phyloP scores from a whole-genome alignment of 306 rosid genomes.

The Inga leiocalycina region DNA sequence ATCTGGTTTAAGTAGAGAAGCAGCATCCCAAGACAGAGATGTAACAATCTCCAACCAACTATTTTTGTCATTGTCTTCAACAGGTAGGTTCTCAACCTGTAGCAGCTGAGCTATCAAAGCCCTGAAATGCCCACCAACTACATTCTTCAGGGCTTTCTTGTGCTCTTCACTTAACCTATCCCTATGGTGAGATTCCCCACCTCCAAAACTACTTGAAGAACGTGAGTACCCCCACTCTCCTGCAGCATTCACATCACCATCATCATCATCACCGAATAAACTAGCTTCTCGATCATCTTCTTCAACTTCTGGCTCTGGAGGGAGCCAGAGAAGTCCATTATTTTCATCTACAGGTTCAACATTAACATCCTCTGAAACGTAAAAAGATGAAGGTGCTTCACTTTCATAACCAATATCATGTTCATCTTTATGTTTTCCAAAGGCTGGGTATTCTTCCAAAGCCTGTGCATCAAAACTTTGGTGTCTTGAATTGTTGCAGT shows the following conservation, averaged over 20 bases:
- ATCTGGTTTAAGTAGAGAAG: slow-evolving; percentile 90
- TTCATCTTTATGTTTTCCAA: slow-evolving; percentile 58
- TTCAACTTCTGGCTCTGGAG: slow-evolving; percentile 95
- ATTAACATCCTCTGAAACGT: slow-evolving; percentile 54
- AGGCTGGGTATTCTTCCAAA: slow-evolving; percentile 46
- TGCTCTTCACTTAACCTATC: slow-evolving; percentile 85
- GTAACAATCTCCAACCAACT: slow-evolving; percentile 93
- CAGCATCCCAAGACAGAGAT: slow-evolving; percentile 95
- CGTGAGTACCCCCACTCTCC: slow-evolving; percentile 88
- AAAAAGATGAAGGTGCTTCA: slow-evolving; percentile 67
- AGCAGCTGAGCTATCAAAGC: slow-evolving; percentile 91
- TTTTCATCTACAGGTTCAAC: slow-evolving; percentile 88
- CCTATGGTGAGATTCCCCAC: slow-evolving; percentile 75
- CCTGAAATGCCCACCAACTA: slow-evolving; percentile 94
- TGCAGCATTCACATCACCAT: slow-evolving; percentile 44
- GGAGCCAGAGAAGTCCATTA: slow-evolving; percentile 94
- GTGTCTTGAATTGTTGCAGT: slow-evolving; percentile 44
- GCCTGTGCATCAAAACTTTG: slow-evolving; percentile 54
- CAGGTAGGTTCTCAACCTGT: slow-evolving; percentile 82
- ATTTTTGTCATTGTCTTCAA: slow-evolving; percentile 60
- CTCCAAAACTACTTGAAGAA: slow-evolving; percentile 76
- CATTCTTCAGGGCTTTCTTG: slow-evolving; percentile 77
- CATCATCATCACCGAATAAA: slow-evolving; percentile 72
- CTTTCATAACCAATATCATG: slow-evolving; percentile 63
- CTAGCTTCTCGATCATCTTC: slow-evolving; percentile 82